Evolutionary conservation across 2,329 filamentous ascomycete species (phyloP), one percentile per base, ranked within the genome.

Genomic region (Eutypa lata): DNA sequence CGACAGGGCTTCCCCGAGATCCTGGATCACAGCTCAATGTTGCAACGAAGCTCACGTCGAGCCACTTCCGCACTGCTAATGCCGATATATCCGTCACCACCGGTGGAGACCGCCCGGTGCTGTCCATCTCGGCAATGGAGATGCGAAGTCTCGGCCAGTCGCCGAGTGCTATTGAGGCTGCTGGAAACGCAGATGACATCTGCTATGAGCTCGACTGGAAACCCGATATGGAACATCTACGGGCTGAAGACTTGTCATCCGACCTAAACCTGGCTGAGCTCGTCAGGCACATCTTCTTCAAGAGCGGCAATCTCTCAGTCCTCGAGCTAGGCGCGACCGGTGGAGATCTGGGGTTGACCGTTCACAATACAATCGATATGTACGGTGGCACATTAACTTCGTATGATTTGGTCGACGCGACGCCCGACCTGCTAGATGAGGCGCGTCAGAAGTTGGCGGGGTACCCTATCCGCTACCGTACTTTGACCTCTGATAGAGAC

Each of bases 141-240:
- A 44, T 47, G 35, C 35, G 57, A 33, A 57, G 55, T 50, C 31
- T 57, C 13, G 53, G 49, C 7, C 22, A 26, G 2, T 24, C 38
- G 28, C 19, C 43, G 28, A 37, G 19, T 35, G 28, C 49, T 11
- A 10, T 22, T 18, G 47, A 48, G n/a, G n/a, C 31, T 22, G 31
- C 47, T 14, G 21, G 11, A 7, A 16, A 18, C 7, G 31, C 16
- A 14, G 4, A 31, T 1, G 43, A 33, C 2, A 51, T 50, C 14
- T 59, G 57, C 37, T 57, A 59, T 18, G 48, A 52, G 10, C 38
- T 57, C 16, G 28, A 47, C 7, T 59, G 57, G 57, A n/a, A 47
- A 16, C 6, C 33, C 2, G 57, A 59, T 38, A 16, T 48, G 2
- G 54, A 59, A 13, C 52, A 51, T 42, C 3, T 55, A 3, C 53